These are phyloP conservation scores for Hura crepitans DNA, from an alignment of 441 rosid species.

Conservation along the genomic window DNA sequence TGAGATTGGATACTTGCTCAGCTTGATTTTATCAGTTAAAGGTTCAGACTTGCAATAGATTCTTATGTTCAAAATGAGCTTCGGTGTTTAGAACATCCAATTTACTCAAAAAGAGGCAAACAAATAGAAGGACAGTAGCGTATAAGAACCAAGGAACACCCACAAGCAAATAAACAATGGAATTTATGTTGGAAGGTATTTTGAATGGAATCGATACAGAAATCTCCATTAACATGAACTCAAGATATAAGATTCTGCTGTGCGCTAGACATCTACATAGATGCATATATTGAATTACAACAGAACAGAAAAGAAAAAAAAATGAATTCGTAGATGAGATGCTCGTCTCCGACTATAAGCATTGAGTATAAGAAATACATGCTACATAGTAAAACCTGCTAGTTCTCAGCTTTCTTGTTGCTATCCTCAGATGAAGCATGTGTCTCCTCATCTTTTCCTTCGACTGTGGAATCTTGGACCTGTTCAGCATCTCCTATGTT, in stretches of 20 bases:
- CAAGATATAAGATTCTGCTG: conserved; percentile 4
- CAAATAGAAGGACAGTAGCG: neutral
- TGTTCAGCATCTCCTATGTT: conserved; percentile 38
- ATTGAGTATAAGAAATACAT: conserved; percentile 8
- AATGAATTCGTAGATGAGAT: neutral
- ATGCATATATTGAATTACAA: neutral
- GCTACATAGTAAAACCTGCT: conserved; percentile 15
- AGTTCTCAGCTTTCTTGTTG: conserved; percentile 27
- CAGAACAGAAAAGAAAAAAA: no score
- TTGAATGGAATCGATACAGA: neutral
- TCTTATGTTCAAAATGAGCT: neutral
- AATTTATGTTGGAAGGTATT: neutral
- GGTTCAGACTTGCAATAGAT: no score
- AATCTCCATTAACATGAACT: conserved; percentile 3
- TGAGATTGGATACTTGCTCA: no score
- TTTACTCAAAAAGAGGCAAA: neutral
- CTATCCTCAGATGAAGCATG: conserved; percentile 22
- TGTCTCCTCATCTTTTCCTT: conserved; percentile 35
- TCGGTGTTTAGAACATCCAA: neutral
- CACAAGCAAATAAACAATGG: neutral
- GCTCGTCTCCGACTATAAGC: neutral
- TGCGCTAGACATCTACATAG: conserved; percentile 14
- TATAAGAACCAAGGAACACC: neutral
- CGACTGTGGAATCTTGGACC: conserved; percentile 19
- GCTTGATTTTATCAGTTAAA: no score